A percentile compares a stretch with the other conserved stretches of the same genome.
Evolutionary conservation across 768 basidiomycete genomes (phyloP).

Genomic region (Suillus clintonianus): DNA sequence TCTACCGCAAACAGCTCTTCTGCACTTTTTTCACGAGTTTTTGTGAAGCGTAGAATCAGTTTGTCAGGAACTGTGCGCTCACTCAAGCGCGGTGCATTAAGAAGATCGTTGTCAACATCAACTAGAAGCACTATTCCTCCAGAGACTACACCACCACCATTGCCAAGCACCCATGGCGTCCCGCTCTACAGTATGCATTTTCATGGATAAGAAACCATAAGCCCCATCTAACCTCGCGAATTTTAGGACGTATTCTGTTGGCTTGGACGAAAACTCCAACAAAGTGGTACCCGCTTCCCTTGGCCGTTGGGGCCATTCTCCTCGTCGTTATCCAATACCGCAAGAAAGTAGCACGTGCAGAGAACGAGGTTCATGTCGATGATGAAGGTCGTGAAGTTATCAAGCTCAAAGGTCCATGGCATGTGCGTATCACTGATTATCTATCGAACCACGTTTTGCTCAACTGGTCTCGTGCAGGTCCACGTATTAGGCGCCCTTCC

Average conservation of each 20-base stretch:
- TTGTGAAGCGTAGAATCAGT: constrained; percentile 33
- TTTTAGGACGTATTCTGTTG: constrained; percentile 60
- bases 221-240: constrained; percentile 8
- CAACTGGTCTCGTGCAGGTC: constrained; percentile 53
- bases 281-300: constrained; percentile 92
- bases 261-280: constrained; percentile 89
- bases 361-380: constrained; percentile 73
- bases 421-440: constrained; percentile 52
- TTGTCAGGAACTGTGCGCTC: constrained; percentile 33
- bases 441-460: not conserved
- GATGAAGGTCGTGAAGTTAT: constrained; percentile 83
- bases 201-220: not conserved
- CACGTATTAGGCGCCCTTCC: constrained; percentile 95
- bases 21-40: constrained; percentile 30
- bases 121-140: constrained; percentile 24
- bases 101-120: constrained; percentile 27
- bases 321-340: constrained; percentile 79
- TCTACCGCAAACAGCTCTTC: constrained; percentile 35
- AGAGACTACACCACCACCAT: constrained; percentile 53
- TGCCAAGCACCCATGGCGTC: constrained; percentile 35
- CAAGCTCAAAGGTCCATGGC: constrained; percentile 88
- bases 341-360: constrained; percentile 49
- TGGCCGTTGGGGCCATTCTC: constrained; percentile 88
- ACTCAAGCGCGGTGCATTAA: constrained; percentile 24
- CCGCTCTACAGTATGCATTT: constrained; percentile 49